Percentiles rank a stretch among this genome's conserved stretches.
These are phyloP conservation scores for Populus hybrid DNA, from an alignment of 441 rosid species.

Conservation along the genomic window DNA sequence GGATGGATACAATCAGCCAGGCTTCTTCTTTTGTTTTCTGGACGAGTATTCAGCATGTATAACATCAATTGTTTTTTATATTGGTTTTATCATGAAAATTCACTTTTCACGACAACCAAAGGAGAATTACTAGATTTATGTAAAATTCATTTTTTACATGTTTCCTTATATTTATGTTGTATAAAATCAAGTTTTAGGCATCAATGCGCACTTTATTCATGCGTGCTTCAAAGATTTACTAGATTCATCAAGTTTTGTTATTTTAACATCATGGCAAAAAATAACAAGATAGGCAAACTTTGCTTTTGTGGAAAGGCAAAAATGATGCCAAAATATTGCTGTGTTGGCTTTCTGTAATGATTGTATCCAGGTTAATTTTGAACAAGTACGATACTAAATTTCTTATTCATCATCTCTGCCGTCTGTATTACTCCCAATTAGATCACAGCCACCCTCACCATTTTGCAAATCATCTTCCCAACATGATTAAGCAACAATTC, in stretches of 20 bases:
- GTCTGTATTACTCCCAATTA: not conserved
- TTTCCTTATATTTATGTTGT: not conserved
- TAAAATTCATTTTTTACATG: too few relatives aligned
- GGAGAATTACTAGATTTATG: not conserved
- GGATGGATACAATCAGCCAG: not conserved
- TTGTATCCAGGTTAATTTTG: too few relatives aligned
- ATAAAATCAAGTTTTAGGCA: not conserved
- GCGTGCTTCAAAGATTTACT: not conserved
- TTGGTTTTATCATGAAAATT: not conserved
- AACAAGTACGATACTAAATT: too few relatives aligned
- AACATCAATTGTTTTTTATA: not conserved
- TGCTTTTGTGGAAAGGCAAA: not conserved
- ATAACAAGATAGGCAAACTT: too few relatives aligned
- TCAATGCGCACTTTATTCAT: not conserved
- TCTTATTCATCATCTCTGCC: not conserved
- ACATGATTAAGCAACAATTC: not conserved
- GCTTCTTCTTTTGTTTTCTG: not conserved
- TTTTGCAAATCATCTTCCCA: not conserved
- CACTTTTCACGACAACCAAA: not conserved
- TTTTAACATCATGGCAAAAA: too few relatives aligned
- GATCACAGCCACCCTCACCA: not conserved
- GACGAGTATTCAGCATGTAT: not conserved
- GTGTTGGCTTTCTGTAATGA: not conserved
- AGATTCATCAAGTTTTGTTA: not conserved
- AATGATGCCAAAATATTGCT: not conserved